phyloP scores from a whole-genome alignment of 257 asterid species.

The Nicotiana noctiflora region DNA sequence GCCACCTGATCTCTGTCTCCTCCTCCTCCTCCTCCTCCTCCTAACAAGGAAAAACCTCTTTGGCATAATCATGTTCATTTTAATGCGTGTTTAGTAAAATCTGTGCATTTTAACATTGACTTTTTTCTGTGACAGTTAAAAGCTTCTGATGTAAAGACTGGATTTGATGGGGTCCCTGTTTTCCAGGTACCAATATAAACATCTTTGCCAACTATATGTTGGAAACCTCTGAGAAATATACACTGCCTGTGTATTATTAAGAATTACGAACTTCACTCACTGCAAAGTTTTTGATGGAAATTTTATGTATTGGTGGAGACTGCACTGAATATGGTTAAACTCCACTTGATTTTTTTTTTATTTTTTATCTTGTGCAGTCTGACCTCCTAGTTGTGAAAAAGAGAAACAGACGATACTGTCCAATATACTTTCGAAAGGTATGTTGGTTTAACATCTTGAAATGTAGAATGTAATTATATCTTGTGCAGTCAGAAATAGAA shows the following conservation, averaged over 20 bases:
- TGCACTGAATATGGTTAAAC: background rate
- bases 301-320: background rate
- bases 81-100: background rate
- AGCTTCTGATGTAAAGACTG: conserved; percentile 49
- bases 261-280: background rate
- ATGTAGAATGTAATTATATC: background rate
- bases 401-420: no score
- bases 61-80: background rate
- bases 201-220: background rate
- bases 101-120: background rate
- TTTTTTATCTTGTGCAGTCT: conserved; percentile 10
- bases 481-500: no score
- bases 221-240: background rate
- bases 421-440: background rate
- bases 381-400: no score
- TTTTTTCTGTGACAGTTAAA: conserved; percentile 43
- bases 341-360: background rate
- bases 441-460: background rate
- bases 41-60: background rate
- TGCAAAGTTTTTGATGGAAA: background rate
- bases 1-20: background rate
- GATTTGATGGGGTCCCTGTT: conserved; percentile 98
- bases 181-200: conserved; percentile 53
- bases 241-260: background rate
- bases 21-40: background rate